phyloP scores from a whole-genome alignment of 192 early-diverging fungal genomes.

The Podila clonocystis region DNA sequence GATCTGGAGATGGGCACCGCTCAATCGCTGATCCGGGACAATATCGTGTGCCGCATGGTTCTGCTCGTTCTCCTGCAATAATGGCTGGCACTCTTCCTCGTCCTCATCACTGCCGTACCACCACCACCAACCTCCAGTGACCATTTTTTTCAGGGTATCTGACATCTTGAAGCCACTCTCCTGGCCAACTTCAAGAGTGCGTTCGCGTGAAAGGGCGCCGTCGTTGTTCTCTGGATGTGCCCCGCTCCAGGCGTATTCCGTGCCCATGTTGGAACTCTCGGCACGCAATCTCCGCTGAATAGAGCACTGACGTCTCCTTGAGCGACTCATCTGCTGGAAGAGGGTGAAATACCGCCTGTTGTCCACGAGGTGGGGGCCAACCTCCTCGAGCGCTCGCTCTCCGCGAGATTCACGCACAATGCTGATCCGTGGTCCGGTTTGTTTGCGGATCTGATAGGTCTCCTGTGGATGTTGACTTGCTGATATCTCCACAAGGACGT shows the following conservation, averaged over 20 bases:
- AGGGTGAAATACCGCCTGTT: constrained; percentile 55
- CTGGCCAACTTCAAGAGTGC: neutral
- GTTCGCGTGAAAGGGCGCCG: neutral
- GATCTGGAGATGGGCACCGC: constrained; percentile 8
- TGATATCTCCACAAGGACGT: constrained; percentile 56
- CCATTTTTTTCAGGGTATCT: constrained; percentile 50
- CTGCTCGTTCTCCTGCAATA: constrained; percentile 6
- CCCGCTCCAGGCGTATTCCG: neutral
- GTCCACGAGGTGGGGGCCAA: constrained; percentile 34
- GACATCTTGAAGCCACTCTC: constrained; percentile 35
- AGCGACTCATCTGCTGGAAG: constrained; percentile 40
- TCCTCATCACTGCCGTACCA: constrained; percentile 55
- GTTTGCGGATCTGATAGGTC: neutral
- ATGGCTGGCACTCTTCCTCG: constrained; percentile 28
- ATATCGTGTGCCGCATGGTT: constrained; percentile 8
- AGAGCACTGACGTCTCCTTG: constrained; percentile 11
- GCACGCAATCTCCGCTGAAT: constrained; percentile 26
- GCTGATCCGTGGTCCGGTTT: constrained; percentile 21
- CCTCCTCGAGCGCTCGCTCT: neutral
- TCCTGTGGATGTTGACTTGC: neutral
- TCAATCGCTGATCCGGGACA: constrained; percentile 3
- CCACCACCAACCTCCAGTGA: constrained; percentile 63
- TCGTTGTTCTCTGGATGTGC: neutral
- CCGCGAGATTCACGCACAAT: neutral
- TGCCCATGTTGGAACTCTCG: constrained; percentile 4